Conservation (phyloP, 306 rosid genomes). For the Rosa lucieae region DNA sequence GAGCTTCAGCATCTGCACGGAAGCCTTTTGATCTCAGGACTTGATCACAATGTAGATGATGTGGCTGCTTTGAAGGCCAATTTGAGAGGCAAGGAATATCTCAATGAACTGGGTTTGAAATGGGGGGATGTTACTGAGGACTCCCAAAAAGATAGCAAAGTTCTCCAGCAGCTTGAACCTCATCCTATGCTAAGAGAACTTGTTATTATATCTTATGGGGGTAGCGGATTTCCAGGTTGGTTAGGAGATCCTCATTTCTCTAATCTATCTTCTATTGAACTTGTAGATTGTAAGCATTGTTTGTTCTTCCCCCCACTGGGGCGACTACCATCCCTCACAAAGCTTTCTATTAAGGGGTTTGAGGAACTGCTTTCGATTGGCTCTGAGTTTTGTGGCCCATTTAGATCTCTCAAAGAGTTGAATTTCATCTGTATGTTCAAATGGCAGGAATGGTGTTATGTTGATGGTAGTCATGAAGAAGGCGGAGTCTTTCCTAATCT, state of each 20-base stretch:
- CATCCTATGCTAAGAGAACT: conserved; percentile 14
- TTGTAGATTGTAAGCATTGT: background rate
- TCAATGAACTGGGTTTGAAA: conserved; percentile 15
- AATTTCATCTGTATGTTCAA: background rate
- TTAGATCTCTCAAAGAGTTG: background rate
- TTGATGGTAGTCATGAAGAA: background rate
- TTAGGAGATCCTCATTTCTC: background rate
- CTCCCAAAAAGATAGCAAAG: background rate
- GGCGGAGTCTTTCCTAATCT: background rate
- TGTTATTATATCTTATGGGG: background rate
- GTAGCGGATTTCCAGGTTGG: conserved; percentile 23
- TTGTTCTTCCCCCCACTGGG: background rate
- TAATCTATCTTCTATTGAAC: background rate
- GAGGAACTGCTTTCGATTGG: background rate
- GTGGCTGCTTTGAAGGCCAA: conserved; percentile 17
- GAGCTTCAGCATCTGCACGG: conserved; percentile 1
- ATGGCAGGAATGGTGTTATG: background rate
- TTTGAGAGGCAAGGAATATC: background rate
- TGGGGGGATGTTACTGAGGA: conserved; percentile 10
- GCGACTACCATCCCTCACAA: conserved; percentile 6
- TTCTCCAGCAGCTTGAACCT: background rate
- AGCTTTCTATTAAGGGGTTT: background rate
- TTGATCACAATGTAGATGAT: conserved; percentile 10
- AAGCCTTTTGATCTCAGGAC: conserved; percentile 18
- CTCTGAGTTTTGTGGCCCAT: background rate